A percentile compares a stretch with the other conserved stretches of the same genome.
These are phyloP conservation scores for Chloranthus sessilifolius DNA, from an alignment of 164 flowering plant species.

Conservation along the genomic window DNA sequence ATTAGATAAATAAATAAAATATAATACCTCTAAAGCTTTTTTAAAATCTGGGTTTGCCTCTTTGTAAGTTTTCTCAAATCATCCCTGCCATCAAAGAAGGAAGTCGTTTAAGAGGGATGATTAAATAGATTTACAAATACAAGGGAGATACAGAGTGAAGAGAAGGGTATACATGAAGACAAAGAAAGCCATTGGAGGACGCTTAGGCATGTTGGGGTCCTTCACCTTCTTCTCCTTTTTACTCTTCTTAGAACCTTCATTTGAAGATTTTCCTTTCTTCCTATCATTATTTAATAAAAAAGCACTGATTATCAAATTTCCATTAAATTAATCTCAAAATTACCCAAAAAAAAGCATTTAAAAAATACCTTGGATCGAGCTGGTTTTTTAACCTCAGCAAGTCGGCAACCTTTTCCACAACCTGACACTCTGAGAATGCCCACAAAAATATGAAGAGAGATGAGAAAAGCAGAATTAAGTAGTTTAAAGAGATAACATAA, in stretches of 20 bases:
- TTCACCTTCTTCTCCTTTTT: slow-evolving; percentile 34
- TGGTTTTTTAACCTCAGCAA: slow-evolving; percentile 59
- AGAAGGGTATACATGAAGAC: slow-evolving; percentile 50
- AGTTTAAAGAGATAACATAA: background rate
- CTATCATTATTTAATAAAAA: too few relatives aligned
- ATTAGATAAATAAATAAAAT: too few relatives aligned
- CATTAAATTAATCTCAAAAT: too few relatives aligned
- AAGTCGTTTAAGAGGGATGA: too few relatives aligned
- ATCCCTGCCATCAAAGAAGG: slow-evolving; percentile 60
- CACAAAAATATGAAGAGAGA: background rate
- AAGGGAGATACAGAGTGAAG: background rate
- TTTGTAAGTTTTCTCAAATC: slow-evolving; percentile 55
- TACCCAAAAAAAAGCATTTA: background rate
- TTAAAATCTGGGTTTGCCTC: slow-evolving; percentile 42
- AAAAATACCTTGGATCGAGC: too few relatives aligned
- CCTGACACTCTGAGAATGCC: slow-evolving; percentile 47
- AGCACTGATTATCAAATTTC: too few relatives aligned
- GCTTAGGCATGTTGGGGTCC: slow-evolving; percentile 64
- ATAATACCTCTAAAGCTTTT: background rate
- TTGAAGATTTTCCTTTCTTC: too few relatives aligned
- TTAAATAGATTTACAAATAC: background rate
- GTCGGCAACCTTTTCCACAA: slow-evolving; percentile 45
- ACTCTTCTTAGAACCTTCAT: slow-evolving; percentile 45
- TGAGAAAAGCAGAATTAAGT: background rate
- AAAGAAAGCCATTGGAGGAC: slow-evolving; percentile 79